A percentile compares a stretch with the other conserved stretches of the same genome.
Conservation (phyloP, 768 basidiomycete genomes). For the Podaxis sp. region DNA sequence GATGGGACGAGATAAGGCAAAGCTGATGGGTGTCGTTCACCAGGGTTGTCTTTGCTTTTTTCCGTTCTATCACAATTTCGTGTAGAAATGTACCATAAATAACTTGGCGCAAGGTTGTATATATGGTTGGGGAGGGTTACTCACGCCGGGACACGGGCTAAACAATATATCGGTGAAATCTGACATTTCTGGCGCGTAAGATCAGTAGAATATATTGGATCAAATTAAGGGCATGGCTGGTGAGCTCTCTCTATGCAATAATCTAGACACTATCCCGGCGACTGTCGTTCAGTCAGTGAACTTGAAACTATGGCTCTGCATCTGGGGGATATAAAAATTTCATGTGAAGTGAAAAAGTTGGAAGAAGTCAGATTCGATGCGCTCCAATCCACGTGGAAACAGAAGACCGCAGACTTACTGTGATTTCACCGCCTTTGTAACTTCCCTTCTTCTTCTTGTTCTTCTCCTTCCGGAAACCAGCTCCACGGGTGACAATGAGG, state of each 20-base stretch:
- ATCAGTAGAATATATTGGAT: neutral
- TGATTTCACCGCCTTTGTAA: slow-evolving; percentile 94
- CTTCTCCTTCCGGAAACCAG: slow-evolving; percentile 97
- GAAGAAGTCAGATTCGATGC: neutral
- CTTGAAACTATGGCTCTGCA: slow-evolving; percentile 87
- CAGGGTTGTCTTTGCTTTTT: no score
- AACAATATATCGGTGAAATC: neutral
- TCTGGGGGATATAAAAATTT: slow-evolving; percentile 33
- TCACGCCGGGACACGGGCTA: neutral
- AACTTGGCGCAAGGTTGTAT: neutral
- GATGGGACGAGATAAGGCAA: neutral
- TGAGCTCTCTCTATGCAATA: neutral
- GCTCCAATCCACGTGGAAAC: neutral
- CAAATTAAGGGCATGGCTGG: neutral
- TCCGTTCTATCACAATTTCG: neutral
- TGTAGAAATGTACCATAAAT: neutral
- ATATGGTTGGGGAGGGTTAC: neutral
- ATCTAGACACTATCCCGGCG: neutral
- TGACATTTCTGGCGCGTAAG: neutral
- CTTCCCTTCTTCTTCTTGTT: slow-evolving; percentile 99
- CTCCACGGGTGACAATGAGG: slow-evolving; percentile 89
- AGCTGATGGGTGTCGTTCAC: neutral
- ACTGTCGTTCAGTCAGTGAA: slow-evolving; percentile 41
- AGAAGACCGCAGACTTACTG: slow-evolving; percentile 45
- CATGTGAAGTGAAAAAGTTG: neutral